Evolutionary conservation across 2,329 filamentous ascomycete genomes (phyloP), one percentile per base, ranked within the genome.

Genomic region (Aspergillus tamarii): DNA sequence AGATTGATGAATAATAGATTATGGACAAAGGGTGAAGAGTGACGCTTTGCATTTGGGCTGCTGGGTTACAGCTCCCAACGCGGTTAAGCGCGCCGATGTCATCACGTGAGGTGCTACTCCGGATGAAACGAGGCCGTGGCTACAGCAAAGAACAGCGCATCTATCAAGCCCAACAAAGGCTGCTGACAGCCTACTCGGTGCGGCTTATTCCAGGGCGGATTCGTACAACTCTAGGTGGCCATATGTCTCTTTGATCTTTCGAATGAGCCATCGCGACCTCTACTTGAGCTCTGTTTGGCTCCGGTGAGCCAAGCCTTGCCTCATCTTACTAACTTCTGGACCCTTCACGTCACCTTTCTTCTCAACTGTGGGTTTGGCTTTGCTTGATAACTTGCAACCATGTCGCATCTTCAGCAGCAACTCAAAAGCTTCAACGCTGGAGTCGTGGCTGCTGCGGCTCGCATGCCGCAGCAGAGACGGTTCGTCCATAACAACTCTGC

Each of bases 391-490:
- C 32, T 67, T 58, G 66, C 72, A 76, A 79, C 59, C 71, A 90
- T 88, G 86, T 88, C 87, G 62, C 89, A 87, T 70, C 84, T 91
- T 65, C 87, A 90, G 70, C 88, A 87, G 70, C 87, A 90, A 77
- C 84, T 88, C 67, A 87, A 85, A 62, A 84, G 81, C 70, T 88
- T 89, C 79, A 87, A 83, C 71, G 87, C 84, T 71, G 85, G 84
- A 66, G 84, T 90, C 63, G 82, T 87, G 63, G 84, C 87, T 58
- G 88, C 87, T n/a, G 87, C 89, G 23, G 80, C 85, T 58, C 90
- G 89, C 73, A 81, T 92, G 68, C 83, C 85, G 78, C 66, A 81
- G 75, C 77, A 82, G 80, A 74, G 80, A 75, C 75, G 82, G 75
- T 70, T 87, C 81, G 62, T 74, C 77, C 62, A 83, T 84, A 69